Base-by-base conservation (phyloP, 1,139 yeast genomes). In the Taiozyma onychis region DNA sequence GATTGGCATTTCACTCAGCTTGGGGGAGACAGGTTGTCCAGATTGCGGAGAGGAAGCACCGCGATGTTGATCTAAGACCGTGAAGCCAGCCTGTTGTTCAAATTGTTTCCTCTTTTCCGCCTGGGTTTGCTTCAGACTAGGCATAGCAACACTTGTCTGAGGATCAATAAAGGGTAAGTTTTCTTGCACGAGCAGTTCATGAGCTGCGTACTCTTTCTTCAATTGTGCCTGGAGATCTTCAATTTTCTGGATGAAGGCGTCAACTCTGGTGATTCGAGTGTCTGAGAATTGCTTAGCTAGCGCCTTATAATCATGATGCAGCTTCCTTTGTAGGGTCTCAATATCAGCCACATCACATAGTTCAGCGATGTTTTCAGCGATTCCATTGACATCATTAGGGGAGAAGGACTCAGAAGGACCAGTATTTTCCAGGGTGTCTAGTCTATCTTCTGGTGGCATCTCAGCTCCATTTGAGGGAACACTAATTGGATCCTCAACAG, bases 221-320 rank as follows among this genome's bases (percentile, higher is more conserved):
- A 61, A 44, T 26, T 45, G 41, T 2, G 43, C 34, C 39, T 61
- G 63, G 1, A 55, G 11, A 16, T 57, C 57, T 9, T 64, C 63
- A 8, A 64, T 56, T 44, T 59, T 56, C 41, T 60, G 57, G 10
- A 69, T 54, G 49, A 63, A 56, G 21, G 67, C 59, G 42, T 67
- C 68, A 2, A 66, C 62, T 42, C 71, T 57, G 2, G 58, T 39
- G 5, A 66, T 46, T 43, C 70, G 54, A 3, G 69, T 57, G 11
- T 51, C 48, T 13, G 64, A 56, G 47, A 68, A 68, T 22, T 61
- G 60, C 28, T 54, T 55, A 1, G 70, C 57, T 6, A 70, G 49
- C 2, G 53, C 49, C 43, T 58, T 59, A 54, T 68, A 69, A 48
- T 67, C 67, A 6, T 52, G 43, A 3, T 65, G 61, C 2, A 70